Base-by-base conservation (phyloP, 768 basidiomycete genomes). In the Amanita molliuscula region DNA sequence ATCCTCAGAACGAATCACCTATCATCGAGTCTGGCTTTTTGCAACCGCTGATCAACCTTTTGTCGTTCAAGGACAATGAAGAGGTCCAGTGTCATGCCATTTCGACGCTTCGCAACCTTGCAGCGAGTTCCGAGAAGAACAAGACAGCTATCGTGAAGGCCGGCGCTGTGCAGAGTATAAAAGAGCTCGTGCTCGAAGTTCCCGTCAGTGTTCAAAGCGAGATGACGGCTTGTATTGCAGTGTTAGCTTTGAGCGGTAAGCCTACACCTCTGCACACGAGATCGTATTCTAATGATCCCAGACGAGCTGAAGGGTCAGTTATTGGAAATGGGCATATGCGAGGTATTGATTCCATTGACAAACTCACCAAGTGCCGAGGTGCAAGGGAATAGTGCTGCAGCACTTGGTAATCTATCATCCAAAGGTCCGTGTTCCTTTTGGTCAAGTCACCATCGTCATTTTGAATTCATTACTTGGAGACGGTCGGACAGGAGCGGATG, bases 11-110 rank as follows among this genome's bases (percentile, higher is more conserved):
- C 73, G 96, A 98, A 66, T 96, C 93, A 1, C 96, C 95, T 15
- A 99, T 99, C 65, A 99, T 99, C 64, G 96, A 99, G 60, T 88
- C 92, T 31, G 95, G 95, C 16, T 99, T 99, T 75, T 69, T 98
- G 54, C 87, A 91, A 59, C 96, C 96, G 0, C 72, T 99, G 35
- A 97, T 99, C 65, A 93, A 91, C 62, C 77, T 99, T 28, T 73
- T 99, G 18, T 90, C 94, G 1, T 98, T 97, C 73, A 97, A 97
- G 65, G 96, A 99, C 66, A 98, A 98, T 61, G 96, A 99, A 70
- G 96, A 99, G 67, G 93, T 99, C 20, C 96, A 99, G 63, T 98
- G 96, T 61, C 96, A 99, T 59, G 96, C 96, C 16, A 99, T 99
- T 56, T 95, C 92, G 10, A 99, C 96, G 0, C 73, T 99, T 40